Evolutionary conservation across 164 flowering plant species (phyloP), one percentile per base, ranked within the genome.

Genomic region (Liriodendron chinense): DNA sequence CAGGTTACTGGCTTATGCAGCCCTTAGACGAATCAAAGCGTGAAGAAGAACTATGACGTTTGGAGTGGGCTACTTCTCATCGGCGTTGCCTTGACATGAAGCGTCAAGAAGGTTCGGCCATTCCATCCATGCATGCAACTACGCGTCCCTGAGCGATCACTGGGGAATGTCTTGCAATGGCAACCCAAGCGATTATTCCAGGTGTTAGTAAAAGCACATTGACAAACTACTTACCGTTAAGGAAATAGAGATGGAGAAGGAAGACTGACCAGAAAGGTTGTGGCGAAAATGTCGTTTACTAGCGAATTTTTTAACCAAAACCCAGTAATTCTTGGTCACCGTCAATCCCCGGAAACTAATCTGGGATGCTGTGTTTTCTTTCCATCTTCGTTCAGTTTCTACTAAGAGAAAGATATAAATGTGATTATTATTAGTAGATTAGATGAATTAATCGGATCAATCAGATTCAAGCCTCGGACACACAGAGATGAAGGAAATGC

Each of bases 1-100:
- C 64, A 81, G 98, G 71, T 50, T 94, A 56, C 64, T 94, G 73
- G 96, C 98, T 21, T 94, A 90, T 68, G 71, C 80, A 28, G 94
- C 92, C 0, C 75, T 94, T 70, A 81, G 90, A 80, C 82, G 92
- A 14, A 80, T 89, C 47, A 86, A 81, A 67, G 85, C 80, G 24
- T 87, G 80, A 59, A 83, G 7, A 72, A 24, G 1, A 20, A 20
- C n/a, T 5, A 50, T 70, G 9, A 21, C 12, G 2, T 14, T 22
- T 57, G 25, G 23, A 48, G 25, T 47, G 5, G 23, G 72, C 22
- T 47, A 22, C 20, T 69, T 21, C 22, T 16, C 14, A 47, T 48
- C 1, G 49, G 14, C 34, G 9, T 53, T 53, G 2, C 3, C 9
- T 53, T 12, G 12, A 53, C 59, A 53, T 53, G 59, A 10, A 53